A percentile compares a stretch with the other conserved stretches of the same genome.
These are phyloP conservation scores for Russula lepida DNA, from an alignment of 768 basidiomycete genomes.

Conservation along the genomic window DNA sequence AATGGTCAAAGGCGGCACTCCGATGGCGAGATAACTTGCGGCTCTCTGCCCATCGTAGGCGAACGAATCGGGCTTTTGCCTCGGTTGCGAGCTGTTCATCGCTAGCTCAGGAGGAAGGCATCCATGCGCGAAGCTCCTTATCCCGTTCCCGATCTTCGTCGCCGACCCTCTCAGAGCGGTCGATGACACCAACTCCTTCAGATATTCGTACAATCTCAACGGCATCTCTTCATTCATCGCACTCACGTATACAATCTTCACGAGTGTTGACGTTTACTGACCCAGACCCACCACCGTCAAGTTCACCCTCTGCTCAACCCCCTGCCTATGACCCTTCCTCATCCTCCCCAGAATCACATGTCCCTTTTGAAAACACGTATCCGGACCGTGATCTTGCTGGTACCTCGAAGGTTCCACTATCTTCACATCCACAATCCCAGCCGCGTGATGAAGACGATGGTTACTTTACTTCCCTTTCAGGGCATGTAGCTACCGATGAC, in stretches of 20 bases:
- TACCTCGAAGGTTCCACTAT: constrained; percentile 6
- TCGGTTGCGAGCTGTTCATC: background rate
- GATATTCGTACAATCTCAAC: background rate
- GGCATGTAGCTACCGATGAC: constrained; percentile 33
- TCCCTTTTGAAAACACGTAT: constrained; percentile 1
- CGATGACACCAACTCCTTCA: background rate
- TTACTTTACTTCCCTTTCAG: constrained; percentile 18
- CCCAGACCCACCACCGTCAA: background rate
- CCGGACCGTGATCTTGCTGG: background rate
- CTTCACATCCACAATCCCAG: background rate
- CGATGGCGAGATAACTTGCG: constrained; percentile 62
- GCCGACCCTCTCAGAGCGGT: background rate
- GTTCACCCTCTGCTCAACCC: constrained; percentile 1
- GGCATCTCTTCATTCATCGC: background rate
- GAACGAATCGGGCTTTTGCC: constrained; percentile 25
- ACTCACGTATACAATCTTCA: background rate
- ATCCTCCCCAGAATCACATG: background rate
- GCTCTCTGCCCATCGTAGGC: constrained; percentile 50
- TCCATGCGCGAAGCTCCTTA: background rate
- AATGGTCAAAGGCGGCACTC: constrained; percentile 58
- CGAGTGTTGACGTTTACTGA: background rate
- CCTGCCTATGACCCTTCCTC: constrained; percentile 17
- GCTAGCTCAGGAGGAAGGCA: background rate
- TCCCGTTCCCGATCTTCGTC: constrained; percentile 1
- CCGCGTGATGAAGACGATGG: background rate